phyloP scores from a whole-genome alignment of 2,329 filamentous ascomycete genomes.

The Drechslerella dactyloides region DNA sequence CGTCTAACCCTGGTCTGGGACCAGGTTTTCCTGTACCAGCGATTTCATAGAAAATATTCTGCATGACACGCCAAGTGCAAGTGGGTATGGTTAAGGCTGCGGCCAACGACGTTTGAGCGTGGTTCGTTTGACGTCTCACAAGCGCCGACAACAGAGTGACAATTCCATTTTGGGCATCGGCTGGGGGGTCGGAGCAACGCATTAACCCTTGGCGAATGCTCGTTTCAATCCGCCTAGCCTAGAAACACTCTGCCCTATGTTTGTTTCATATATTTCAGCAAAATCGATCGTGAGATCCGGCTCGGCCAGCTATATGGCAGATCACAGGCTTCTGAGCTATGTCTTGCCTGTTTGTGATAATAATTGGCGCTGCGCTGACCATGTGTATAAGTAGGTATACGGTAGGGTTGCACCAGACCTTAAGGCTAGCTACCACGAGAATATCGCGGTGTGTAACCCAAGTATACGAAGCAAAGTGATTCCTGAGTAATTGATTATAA shows the following conservation, averaged over 20 bases:
- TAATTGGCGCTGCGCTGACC: no score
- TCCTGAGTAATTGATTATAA: no score
- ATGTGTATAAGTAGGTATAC: no score
- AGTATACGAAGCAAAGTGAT: no score
- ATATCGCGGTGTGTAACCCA: no score
- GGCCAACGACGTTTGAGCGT: conserved; percentile 41
- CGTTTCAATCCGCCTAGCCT: conserved; percentile 33
- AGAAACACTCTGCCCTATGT: conserved; percentile 32
- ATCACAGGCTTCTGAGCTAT: no score
- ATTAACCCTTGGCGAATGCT: conserved; percentile 13
- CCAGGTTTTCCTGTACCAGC: conserved; percentile 3
- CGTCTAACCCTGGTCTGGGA: background rate
- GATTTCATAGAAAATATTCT: conserved; percentile 4
- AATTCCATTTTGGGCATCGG: conserved; percentile 33
- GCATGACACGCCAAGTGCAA: background rate
- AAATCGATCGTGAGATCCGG: conserved; percentile 29
- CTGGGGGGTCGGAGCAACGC: conserved; percentile 39
- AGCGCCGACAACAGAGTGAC: conserved; percentile 30
- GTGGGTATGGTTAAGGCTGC: conserved; percentile 27
- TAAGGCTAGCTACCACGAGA: no score
- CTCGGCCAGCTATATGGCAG: background rate
- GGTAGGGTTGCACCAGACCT: no score
- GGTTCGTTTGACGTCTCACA: conserved; percentile 50
- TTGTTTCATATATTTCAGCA: conserved; percentile 21
- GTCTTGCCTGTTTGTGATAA: no score